Evolutionary conservation across 257 asterid species (phyloP), one percentile per base, ranked within the genome.

Genomic region (Salvia rosmarinus): DNA sequence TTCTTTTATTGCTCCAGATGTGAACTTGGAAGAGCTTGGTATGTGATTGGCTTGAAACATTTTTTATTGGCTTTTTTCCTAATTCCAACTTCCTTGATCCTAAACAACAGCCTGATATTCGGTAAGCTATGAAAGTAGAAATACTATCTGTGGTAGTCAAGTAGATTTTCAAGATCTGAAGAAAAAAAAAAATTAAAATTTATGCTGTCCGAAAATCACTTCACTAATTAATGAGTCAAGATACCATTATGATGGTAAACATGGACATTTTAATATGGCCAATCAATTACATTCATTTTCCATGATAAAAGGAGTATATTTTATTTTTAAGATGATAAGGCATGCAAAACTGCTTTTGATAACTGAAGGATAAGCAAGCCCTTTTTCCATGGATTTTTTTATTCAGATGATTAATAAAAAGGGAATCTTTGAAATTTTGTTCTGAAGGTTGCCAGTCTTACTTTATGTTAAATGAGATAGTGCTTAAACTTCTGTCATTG

Each of bases 11-110:
- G 87, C 96, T 70, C 90, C 97, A 40, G 99, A 94, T 77, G 88
- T 94, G 76, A 85, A 94, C 84, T 80, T 94, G 88, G 89, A 87
- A 81, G 99, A 88, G 81, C 85, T 94, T 73, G 99, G 99, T 94
- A 87, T 80, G 89, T 73, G 40, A 30, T 34, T 76, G 61, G 65
- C 65, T 71, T 64, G 58, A 40, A 57, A 23, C 39, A 7, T 58
- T 42, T 23, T 70, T 49, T 32, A 12, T 46, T 37, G 28, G 13
- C 21, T 11, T 75, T 59, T 63, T 47, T 37, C 21, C 70, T 51
- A n/a, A 28, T 67, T 75, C 43, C 13, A 65, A 13, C 40, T 69
- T 56, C 5, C 52, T 55, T n/a, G 14, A 21, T 49, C 58, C 8
- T 47, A 14, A 55, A 44, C 20, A 30, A 11, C 34, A 34, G 47